These are phyloP conservation scores for Digitaria exilis DNA, from an alignment of 202 grass and related monocot genomes.

Conservation along the genomic window DNA sequence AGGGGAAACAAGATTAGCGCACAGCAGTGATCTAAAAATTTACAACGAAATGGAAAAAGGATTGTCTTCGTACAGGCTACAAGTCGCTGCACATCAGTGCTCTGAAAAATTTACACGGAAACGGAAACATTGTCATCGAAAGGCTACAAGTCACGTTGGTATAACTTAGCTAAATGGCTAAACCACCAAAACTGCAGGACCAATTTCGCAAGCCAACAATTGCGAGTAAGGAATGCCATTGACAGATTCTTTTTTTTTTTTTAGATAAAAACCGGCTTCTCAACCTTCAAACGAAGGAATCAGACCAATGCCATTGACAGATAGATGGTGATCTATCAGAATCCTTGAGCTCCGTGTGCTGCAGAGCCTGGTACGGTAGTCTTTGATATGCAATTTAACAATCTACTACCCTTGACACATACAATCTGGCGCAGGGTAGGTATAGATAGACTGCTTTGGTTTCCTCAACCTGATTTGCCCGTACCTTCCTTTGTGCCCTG, in stretches of 20 bases:
- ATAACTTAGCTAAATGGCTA: neutral
- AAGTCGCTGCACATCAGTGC: neutral
- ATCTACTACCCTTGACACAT: constrained; percentile 73
- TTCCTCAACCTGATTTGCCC: constrained; percentile 86
- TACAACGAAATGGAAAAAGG: neutral
- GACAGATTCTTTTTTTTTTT: too few species aligned
- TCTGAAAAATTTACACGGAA: neutral
- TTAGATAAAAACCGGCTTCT: too few species aligned
- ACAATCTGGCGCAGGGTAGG: constrained; percentile 93
- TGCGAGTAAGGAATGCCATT: neutral
- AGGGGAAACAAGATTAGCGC: neutral
- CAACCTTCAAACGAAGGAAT: too few species aligned
- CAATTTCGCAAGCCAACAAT: neutral
- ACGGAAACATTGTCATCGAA: neutral
- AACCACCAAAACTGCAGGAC: constrained; percentile 32
- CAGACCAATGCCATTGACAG: neutral
- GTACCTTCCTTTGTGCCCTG: constrained; percentile 77
- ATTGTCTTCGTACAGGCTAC: neutral
- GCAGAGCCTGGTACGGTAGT: neutral
- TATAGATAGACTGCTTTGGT: constrained; percentile 82
- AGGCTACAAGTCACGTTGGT: neutral
- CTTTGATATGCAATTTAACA: neutral
- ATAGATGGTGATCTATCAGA: neutral
- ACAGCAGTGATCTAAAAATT: neutral
- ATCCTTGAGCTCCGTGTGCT: neutral